Percentiles rank a stretch among this genome's conserved stretches.
Evolutionary conservation across 257 asterid genomes (phyloP).

Genomic region (Catharanthus roseus): DNA sequence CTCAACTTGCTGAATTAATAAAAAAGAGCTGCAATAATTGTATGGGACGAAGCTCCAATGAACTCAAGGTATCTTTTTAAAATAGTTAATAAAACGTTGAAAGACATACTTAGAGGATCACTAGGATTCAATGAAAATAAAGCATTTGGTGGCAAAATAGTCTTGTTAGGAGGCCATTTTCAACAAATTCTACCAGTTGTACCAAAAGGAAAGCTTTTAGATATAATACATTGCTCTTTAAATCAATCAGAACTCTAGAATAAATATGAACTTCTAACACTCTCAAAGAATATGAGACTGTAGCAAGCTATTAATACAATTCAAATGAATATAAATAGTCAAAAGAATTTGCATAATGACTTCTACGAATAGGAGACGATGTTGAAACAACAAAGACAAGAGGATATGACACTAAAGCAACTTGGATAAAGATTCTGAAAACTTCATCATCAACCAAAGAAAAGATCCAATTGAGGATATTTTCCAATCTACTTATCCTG

Average conservation of each 20-base stretch:
- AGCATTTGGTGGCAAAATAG: not conserved
- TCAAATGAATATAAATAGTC: rapidly evolving
- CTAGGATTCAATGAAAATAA: not conserved
- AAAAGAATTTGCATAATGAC: not conserved
- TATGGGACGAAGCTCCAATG: constrained; percentile 1
- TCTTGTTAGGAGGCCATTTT: not conserved
- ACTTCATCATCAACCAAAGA: too few relatives aligned
- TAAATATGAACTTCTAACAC: not conserved
- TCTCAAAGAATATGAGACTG: not conserved
- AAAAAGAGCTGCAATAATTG: not conserved
- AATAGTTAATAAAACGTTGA: not conserved
- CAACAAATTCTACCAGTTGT: not conserved
- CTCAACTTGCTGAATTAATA: not conserved
- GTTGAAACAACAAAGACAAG: too few relatives aligned
- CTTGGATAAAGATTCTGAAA: too few relatives aligned
- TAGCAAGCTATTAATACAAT: too few relatives aligned
- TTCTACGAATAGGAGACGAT: too few relatives aligned
- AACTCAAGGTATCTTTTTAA: not conserved
- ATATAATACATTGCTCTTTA: not conserved
- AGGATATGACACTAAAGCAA: too few relatives aligned
- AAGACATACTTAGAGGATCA: not conserved
- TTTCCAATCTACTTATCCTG: too few relatives aligned
- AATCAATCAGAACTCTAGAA: not conserved
- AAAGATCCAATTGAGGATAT: too few relatives aligned
- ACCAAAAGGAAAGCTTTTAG: not conserved